These are phyloP conservation scores for Penstemon davidsonii DNA, from an alignment of 257 asterid genomes.

Conservation along the genomic window DNA sequence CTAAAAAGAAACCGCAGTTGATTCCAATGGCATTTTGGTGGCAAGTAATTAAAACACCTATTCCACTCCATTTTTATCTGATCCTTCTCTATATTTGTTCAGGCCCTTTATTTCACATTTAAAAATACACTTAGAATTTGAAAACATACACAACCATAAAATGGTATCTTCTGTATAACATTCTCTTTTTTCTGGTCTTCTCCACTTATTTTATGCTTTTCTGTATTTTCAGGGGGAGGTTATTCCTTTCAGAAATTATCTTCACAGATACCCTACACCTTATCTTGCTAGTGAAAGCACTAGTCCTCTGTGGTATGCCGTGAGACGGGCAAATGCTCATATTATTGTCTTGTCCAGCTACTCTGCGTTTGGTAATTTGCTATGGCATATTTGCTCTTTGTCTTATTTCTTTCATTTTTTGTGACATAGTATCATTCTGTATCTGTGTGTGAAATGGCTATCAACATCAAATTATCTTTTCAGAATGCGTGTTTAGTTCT, in stretches of 20 bases:
- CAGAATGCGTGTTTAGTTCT: too few relatives aligned
- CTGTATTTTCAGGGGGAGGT: slow-evolving; percentile 68
- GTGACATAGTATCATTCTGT: background rate
- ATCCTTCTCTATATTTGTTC: background rate
- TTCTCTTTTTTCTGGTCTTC: slow-evolving; percentile 12
- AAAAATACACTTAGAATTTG: background rate
- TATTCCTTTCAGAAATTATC: slow-evolving; percentile 83
- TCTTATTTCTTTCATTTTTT: slow-evolving; percentile 17
- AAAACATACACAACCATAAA: slow-evolving; percentile 16
- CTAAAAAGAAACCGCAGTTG: background rate
- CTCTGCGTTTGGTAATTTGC: slow-evolving; percentile 83
- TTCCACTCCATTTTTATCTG: background rate
- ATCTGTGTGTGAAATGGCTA: background rate
- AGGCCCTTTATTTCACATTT: background rate
- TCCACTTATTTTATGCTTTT: slow-evolving; percentile 26
- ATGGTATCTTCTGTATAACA: background rate
- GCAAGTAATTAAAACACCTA: background rate
- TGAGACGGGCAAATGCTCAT: slow-evolving; percentile 94
- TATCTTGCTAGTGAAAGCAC: slow-evolving; percentile 79
- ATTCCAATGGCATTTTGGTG: slow-evolving; percentile 17
- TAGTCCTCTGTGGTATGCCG: slow-evolving; percentile 89
- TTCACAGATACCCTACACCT: slow-evolving; percentile 89
- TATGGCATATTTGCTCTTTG: background rate
- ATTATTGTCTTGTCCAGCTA: slow-evolving; percentile 94
- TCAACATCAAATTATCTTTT: background rate